Percentiles rank a stretch among this genome's conserved stretches.
phyloP scores from a whole-genome alignment of 257 asterid species.

The Hygrophila difformis region DNA sequence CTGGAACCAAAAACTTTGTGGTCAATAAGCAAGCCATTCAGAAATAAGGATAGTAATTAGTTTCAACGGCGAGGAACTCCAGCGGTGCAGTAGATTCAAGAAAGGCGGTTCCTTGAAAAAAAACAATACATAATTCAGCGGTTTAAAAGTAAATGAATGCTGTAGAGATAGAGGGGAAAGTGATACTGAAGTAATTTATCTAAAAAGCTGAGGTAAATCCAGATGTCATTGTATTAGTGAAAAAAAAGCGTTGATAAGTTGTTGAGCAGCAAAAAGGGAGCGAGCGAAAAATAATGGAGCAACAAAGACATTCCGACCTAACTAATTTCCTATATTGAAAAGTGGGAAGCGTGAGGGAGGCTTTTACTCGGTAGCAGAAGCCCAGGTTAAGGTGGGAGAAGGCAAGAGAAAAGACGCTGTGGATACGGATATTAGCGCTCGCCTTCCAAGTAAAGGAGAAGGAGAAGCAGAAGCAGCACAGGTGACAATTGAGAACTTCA shows the following conservation, averaged over 20 bases:
- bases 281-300: too few species aligned
- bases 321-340: slow-evolving; percentile 11
- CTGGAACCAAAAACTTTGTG: slow-evolving; percentile 22
- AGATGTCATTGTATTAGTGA: too few species aligned
- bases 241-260: too few species aligned
- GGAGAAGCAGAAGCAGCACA: slow-evolving; percentile 19
- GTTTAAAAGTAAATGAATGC: too few species aligned
- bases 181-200: too few species aligned
- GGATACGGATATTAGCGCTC: slow-evolving; percentile 40
- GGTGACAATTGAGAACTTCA: slow-evolving; percentile 19
- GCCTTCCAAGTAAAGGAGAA: slow-evolving; percentile 39
- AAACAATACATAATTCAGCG: too few species aligned
- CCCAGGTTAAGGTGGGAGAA: slow-evolving; percentile 17
- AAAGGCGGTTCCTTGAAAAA: too few species aligned
- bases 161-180: too few species aligned
- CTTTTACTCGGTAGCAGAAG: slow-evolving; percentile 48
- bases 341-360: neutral
- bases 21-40: too few species aligned
- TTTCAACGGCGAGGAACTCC: slow-evolving; percentile 1
- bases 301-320: too few species aligned
- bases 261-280: too few species aligned
- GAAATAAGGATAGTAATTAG: neutral
- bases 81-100: neutral
- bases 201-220: too few species aligned
- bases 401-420: slow-evolving; percentile 48